Percentiles rank a stretch among this genome's conserved stretches.
phyloP scores from a whole-genome alignment of 129 eudicot genomes.

The Arctium minus region DNA sequence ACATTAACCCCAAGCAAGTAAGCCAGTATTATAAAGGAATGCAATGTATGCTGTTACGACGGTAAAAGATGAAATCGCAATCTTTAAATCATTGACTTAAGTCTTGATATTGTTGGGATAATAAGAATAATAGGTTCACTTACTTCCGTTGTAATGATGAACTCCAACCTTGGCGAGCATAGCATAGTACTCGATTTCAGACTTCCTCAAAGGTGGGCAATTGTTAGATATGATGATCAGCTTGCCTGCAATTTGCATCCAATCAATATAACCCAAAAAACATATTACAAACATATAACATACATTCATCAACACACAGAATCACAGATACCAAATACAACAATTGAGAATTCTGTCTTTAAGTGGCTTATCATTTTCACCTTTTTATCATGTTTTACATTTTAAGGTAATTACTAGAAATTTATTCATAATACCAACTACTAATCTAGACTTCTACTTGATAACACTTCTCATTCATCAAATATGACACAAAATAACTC shows the following conservation, averaged over 20 bases:
- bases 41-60: too few species aligned
- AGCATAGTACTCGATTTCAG: slow-evolving; percentile 76
- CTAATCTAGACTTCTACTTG: neutral
- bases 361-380: neutral
- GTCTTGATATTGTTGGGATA: too few species aligned
- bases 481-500: neutral
- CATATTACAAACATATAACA: neutral
- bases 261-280: neutral
- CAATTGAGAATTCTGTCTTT: neutral
- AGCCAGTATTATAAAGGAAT: too few species aligned
- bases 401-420: too few species aligned
- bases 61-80: too few species aligned
- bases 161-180: slow-evolving; percentile 71
- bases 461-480: neutral
- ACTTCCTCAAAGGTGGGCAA: slow-evolving; percentile 69
- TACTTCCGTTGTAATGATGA: slow-evolving; percentile 71
- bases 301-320: neutral
- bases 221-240: slow-evolving; percentile 54
- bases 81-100: too few species aligned
- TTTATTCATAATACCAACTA: neutral
- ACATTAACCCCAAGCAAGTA: too few species aligned
- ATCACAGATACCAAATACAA: neutral
- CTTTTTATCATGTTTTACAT: neutral
- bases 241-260: slow-evolving; percentile 28
- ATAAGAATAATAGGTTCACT: slow-evolving; percentile 8